Percentiles rank a stretch among this genome's conserved stretches.
These are phyloP conservation scores for Penicillium expansum DNA, from an alignment of 2,329 filamentous ascomycete genomes.

Conservation along the genomic window DNA sequence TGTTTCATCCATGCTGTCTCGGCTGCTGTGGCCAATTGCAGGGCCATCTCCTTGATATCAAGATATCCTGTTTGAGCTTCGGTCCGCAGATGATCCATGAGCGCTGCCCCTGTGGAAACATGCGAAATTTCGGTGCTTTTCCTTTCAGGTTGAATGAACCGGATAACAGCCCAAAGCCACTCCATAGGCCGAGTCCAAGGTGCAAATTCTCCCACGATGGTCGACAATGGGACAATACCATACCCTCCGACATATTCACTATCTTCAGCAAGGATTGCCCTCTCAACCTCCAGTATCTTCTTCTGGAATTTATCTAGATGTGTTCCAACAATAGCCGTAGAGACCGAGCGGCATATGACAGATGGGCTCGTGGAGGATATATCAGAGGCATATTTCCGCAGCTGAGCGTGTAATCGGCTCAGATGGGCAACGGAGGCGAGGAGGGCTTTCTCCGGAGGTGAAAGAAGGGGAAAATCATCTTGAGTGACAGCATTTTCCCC, in stretches of 20 bases:
- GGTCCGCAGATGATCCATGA: constrained; percentile 73
- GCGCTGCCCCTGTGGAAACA: constrained; percentile 63
- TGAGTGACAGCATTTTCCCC: constrained; percentile 51
- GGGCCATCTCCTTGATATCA: constrained; percentile 75
- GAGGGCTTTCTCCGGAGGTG: constrained; percentile 78
- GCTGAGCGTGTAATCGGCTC: constrained; percentile 71
- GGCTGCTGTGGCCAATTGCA: constrained; percentile 69
- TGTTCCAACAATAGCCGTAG: constrained; percentile 68
- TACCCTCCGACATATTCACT: constrained; percentile 82
- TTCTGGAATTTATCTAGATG: constrained; percentile 79
- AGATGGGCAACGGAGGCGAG: constrained; percentile 73
- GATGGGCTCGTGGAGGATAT: constrained; percentile 72
- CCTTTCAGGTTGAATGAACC: constrained; percentile 60
- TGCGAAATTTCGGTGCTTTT: constrained; percentile 27
- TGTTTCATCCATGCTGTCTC: constrained; percentile 92
- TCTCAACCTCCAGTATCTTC: constrained; percentile 82
- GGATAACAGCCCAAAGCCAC: constrained; percentile 75
- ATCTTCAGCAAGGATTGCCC: constrained; percentile 71
- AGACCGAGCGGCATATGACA: constrained; percentile 81
- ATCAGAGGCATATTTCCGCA: constrained; percentile 64
- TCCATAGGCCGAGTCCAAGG: constrained; percentile 80
- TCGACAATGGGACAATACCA: constrained; percentile 86
- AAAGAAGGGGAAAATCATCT: constrained; percentile 53
- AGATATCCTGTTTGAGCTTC: constrained; percentile 84
- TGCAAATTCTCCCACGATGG: constrained; percentile 79